Conservation (phyloP, 2,329 filamentous ascomycete species). For the Aspergillus puulaauensis region DNA sequence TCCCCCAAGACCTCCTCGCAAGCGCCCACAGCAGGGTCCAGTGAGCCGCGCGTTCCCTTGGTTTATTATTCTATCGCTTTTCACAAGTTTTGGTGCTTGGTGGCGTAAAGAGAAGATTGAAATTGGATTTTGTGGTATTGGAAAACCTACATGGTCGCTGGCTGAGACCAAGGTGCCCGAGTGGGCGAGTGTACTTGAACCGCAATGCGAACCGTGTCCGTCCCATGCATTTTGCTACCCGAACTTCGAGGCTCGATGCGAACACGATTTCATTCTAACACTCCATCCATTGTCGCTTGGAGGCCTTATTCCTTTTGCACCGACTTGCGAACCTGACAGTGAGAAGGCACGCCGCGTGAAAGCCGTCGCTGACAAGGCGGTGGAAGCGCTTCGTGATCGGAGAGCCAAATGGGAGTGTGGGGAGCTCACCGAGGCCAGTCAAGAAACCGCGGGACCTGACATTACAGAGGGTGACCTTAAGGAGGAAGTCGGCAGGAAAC, state of each 20-base stretch:
- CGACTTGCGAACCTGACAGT: conserved; percentile 91
- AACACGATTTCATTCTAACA: conserved; percentile 81
- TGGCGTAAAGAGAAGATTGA: conserved; percentile 95
- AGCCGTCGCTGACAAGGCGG: conserved; percentile 79
- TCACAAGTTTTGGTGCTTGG: conserved; percentile 74
- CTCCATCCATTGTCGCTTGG: conserved; percentile 79
- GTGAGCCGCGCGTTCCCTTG: conserved; percentile 64
- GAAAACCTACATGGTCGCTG: conserved; percentile 60
- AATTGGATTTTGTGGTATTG: conserved; percentile 91
- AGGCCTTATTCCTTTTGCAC: conserved; percentile 78
- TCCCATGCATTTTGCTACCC: conserved; percentile 84
- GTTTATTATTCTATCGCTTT: conserved; percentile 67
- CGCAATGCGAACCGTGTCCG: conserved; percentile 87
- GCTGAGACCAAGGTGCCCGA: conserved; percentile 69
- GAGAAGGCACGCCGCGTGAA: conserved; percentile 87
- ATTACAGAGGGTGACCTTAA: conserved; percentile 71
- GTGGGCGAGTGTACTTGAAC: conserved; percentile 68
- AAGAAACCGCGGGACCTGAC: conserved; percentile 63
- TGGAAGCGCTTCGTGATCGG: conserved; percentile 81
- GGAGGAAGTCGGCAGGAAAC: conserved; percentile 70
- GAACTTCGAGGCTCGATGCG: conserved; percentile 75
- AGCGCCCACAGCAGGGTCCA: conserved; percentile 37
- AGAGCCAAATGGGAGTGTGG: conserved; percentile 91
- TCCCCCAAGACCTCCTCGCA: conserved; percentile 19
- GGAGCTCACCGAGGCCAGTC: conserved; percentile 64